phyloP scores from a whole-genome alignment of 1,284 basidiomycete genomes.

The Hemileia vastatrix region DNA sequence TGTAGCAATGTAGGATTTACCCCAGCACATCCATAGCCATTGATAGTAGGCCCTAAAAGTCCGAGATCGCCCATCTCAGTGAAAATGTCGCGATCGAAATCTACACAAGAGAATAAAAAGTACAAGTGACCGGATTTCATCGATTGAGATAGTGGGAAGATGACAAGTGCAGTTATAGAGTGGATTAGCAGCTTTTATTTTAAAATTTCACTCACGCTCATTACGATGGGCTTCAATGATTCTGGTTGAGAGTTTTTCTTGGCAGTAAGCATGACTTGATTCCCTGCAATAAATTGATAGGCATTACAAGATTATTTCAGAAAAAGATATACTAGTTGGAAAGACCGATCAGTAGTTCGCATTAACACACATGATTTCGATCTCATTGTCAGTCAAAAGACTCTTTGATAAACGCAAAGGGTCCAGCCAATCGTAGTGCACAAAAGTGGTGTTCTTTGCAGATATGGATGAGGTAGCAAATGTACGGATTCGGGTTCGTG shows the following conservation, averaged over 20 bases:
- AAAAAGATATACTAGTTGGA: constrained; percentile 8
- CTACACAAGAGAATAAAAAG: constrained; percentile 45
- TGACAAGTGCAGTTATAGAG: background rate
- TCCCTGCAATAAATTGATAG: constrained; percentile 51
- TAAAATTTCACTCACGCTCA: constrained; percentile 54
- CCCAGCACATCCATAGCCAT: constrained; percentile 93
- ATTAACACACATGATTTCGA: constrained; percentile 66
- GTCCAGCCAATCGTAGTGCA: constrained; percentile 20
- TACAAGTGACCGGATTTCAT: constrained; percentile 11
- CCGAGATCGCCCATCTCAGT: constrained; percentile 89
- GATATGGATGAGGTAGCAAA: too few relatives aligned
- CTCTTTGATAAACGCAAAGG: constrained; percentile 16
- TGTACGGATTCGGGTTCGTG: too few relatives aligned
- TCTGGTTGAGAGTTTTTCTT: constrained; percentile 72
- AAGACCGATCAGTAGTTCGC: too few relatives aligned
- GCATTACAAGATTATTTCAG: constrained; percentile 4
- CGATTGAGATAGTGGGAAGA: background rate
- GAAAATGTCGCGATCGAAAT: constrained; percentile 67
- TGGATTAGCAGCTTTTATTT: background rate
- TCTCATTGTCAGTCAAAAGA: constrained; percentile 78
- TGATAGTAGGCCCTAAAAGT: constrained; percentile 78
- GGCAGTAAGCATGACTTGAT: constrained; percentile 72
- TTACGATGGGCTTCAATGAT: constrained; percentile 78
- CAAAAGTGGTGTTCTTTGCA: constrained; percentile 17
- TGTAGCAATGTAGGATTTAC: constrained; percentile 48